phyloP scores from a whole-genome alignment of 1,284 basidiomycete species.

The Melampsora larici-populina region DNA sequence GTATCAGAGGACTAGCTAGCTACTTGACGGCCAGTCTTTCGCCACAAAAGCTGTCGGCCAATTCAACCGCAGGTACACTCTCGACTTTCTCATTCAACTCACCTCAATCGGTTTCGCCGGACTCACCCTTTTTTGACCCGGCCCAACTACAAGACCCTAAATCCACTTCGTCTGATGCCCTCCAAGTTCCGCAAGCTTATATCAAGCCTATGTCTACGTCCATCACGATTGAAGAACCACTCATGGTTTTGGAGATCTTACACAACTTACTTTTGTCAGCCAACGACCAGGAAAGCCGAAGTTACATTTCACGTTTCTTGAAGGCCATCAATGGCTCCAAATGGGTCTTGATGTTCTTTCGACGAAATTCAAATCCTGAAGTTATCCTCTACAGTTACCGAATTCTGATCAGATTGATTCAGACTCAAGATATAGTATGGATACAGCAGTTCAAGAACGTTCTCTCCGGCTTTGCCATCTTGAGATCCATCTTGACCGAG shows the following conservation, averaged over 20 bases:
- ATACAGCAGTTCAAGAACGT: constrained; percentile 38
- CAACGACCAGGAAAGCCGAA: constrained; percentile 51
- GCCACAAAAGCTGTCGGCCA: constrained; percentile 59
- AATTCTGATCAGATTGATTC: constrained; percentile 61
- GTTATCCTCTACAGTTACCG: constrained; percentile 63
- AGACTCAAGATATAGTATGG: constrained; percentile 38
- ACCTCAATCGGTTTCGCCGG: not conserved
- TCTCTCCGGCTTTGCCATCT: constrained; percentile 34
- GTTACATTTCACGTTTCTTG: constrained; percentile 62
- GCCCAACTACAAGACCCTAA: not conserved
- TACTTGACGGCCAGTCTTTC: constrained; percentile 80
- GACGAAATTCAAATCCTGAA: constrained; percentile 63
- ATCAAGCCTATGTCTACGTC: constrained; percentile 43
- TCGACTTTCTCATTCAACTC: not conserved
- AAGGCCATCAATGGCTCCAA: constrained; percentile 68
- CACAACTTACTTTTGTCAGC: constrained; percentile 62
- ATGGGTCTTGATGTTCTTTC: constrained; percentile 68
- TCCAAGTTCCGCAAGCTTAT: constrained; percentile 15
- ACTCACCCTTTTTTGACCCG: not conserved
- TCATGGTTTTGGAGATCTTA: constrained; percentile 63
- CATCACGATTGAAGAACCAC: constrained; percentile 61
- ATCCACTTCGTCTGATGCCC: not conserved
- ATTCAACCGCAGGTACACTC: constrained; percentile 2
- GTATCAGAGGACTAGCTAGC: constrained; percentile 77
- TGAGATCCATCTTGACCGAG: constrained; percentile 31